Percentiles rank a stretch among this genome's conserved stretches.
Conservation (phyloP, 306 rosid species). For the Quercus suber region DNA sequence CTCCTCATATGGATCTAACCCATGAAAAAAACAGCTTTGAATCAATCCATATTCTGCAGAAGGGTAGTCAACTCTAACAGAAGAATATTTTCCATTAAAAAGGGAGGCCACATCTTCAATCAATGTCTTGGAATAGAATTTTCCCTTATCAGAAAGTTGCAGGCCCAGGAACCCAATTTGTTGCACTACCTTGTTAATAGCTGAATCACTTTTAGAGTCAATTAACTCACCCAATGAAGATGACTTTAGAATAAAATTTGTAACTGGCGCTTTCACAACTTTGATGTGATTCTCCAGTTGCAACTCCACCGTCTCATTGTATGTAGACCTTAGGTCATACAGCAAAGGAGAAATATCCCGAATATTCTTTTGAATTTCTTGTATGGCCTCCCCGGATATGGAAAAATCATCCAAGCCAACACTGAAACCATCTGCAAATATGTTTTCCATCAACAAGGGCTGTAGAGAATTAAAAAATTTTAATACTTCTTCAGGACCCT, state of each 20-base stretch:
- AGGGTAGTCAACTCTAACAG: conserved; percentile 56
- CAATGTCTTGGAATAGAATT: conserved; percentile 74
- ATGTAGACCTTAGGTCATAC: conserved; percentile 56
- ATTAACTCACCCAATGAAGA: conserved; percentile 67
- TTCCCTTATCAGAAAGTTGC: conserved; percentile 78
- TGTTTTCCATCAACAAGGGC: conserved; percentile 84
- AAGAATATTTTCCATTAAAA: conserved; percentile 50
- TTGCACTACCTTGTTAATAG: conserved; percentile 68
- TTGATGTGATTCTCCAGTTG: conserved; percentile 66
- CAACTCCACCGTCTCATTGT: conserved; percentile 66
- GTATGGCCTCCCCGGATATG: conserved; percentile 40
- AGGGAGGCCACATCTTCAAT: conserved; percentile 72
- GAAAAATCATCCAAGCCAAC: conserved; percentile 77
- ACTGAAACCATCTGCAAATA: conserved; percentile 82
- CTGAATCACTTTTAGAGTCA: conserved; percentile 76
- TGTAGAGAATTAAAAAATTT: conserved; percentile 67
- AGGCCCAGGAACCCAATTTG: conserved; percentile 88
- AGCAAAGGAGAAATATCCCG: conserved; percentile 54
- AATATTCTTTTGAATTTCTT: conserved; percentile 40
- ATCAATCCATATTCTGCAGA: conserved; percentile 80
- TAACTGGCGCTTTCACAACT: conserved; percentile 44
- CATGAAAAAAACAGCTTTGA: conserved; percentile 69
- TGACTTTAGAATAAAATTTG: conserved; percentile 54
- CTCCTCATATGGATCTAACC: conserved; percentile 89
- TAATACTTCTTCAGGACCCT: conserved; percentile 76